phyloP scores from a whole-genome alignment of 2,329 filamentous ascomycete species.

The Xylariaceae sp. region DNA sequence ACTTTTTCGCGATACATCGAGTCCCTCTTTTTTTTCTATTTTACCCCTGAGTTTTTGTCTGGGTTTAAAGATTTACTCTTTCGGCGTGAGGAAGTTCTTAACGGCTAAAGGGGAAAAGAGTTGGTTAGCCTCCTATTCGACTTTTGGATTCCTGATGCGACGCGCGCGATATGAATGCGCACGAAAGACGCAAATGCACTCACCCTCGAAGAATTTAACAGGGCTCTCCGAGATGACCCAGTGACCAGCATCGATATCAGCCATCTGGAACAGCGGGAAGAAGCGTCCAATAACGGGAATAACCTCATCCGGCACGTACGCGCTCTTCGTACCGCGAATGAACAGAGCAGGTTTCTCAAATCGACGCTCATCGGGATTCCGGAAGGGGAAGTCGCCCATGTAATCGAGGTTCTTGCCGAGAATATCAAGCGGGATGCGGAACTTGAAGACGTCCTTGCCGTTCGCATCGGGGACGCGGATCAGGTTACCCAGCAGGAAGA shows the following conservation, averaged over 20 bases:
- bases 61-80: slow-evolving; percentile 39
- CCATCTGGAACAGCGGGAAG: slow-evolving; percentile 71
- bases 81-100: slow-evolving; percentile 53
- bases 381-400: slow-evolving; percentile 86
- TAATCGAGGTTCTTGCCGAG: slow-evolving; percentile 63
- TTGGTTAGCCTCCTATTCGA: too few species aligned
- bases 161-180: too few species aligned
- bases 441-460: slow-evolving; percentile 45
- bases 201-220: slow-evolving; percentile 69
- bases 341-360: slow-evolving; percentile 79
- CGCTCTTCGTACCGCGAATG: slow-evolving; percentile 69
- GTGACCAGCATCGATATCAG: slow-evolving; percentile 73
- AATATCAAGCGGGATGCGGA: slow-evolving; percentile 71
- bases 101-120: slow-evolving; percentile 42
- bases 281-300: slow-evolving; percentile 75
- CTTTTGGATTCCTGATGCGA: too few species aligned
- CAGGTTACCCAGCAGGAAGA: slow-evolving; percentile 88
- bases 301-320: slow-evolving; percentile 75
- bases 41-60: not conserved
- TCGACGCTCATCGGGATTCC: slow-evolving; percentile 58
- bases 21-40: not conserved
- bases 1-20: not conserved
- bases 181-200: slow-evolving; percentile 23
- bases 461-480: slow-evolving; percentile 38
- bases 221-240: slow-evolving; percentile 90